phyloP scores from a whole-genome alignment of 306 rosid genomes.

The Herpetospermum pedunculosum region DNA sequence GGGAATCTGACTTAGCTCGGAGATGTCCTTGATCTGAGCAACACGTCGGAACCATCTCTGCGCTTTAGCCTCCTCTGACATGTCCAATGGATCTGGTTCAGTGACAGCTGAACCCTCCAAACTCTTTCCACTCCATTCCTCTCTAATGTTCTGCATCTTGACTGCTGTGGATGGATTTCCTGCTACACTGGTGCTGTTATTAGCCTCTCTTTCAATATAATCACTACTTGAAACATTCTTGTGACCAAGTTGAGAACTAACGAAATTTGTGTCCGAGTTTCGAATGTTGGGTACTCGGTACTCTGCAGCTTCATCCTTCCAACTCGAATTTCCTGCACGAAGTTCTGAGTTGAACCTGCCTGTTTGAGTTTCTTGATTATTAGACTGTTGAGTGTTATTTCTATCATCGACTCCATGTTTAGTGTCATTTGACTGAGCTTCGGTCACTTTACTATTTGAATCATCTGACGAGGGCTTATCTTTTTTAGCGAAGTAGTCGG shows the following conservation, averaged over 20 bases:
- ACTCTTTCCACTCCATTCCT: constrained; percentile 67
- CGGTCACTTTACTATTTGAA: constrained; percentile 17
- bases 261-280: constrained; percentile 18
- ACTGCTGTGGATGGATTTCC: constrained; percentile 24
- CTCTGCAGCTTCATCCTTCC: constrained; percentile 14
- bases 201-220: constrained; percentile 9
- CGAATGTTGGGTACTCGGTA: constrained; percentile 18
- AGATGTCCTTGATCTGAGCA: constrained; percentile 89
- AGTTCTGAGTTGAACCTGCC: constrained; percentile 16
- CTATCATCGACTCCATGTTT: constrained; percentile 8
- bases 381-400: constrained; percentile 8
- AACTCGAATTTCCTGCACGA: constrained; percentile 18
- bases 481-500: constrained; percentile 70
- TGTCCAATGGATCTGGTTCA: constrained; percentile 85
- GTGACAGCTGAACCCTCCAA: constrained; percentile 95
- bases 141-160: constrained; percentile 25
- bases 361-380: constrained; percentile 12
- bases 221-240: constrained; percentile 7
- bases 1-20: constrained; percentile 94
- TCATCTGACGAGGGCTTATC: constrained; percentile 31
- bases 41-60: constrained; percentile 96
- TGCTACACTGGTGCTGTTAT: constrained; percentile 13
- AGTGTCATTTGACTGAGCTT: constrained; percentile 19
- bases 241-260: constrained; percentile 6
- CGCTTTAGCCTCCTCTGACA: constrained; percentile 99